Evolutionary conservation across 495 filamentous ascomycete genomes (phyloP).

Genomic region (Hyaloscypha bicolor): DNA sequence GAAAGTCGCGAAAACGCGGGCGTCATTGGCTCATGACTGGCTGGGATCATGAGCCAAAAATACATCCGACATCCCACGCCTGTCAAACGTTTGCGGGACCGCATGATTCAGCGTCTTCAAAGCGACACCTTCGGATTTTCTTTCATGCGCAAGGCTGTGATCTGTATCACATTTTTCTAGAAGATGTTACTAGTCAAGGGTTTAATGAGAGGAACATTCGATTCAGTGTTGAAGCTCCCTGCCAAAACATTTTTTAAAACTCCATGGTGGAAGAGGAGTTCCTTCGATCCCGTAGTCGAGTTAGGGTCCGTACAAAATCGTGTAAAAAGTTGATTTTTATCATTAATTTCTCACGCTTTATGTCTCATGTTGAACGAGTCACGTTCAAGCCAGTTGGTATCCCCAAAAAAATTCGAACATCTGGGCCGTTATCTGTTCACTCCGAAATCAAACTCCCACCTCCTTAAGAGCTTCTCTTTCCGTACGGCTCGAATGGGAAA

Average conservation of each 20-base stretch:
- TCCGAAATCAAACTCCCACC: background rate
- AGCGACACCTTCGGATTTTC: background rate
- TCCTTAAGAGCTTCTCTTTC: slow-evolving; percentile 60
- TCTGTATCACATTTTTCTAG: slow-evolving; percentile 7
- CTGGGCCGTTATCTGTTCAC: background rate
- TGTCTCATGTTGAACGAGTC: background rate
- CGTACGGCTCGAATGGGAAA: slow-evolving; percentile 76
- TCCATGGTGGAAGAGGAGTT: background rate
- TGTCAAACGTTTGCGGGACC: background rate
- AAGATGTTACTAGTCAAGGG: slow-evolving; percentile 5
- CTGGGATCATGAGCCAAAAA: background rate
- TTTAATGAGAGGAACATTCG: background rate
- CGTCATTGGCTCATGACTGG: background rate
- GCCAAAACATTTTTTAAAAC: background rate
- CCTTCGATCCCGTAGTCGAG: background rate
- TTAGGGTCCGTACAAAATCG: no score
- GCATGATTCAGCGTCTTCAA: background rate
- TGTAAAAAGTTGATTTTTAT: background rate
- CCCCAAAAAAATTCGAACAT: background rate
- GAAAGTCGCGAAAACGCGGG: slow-evolving; percentile 5
- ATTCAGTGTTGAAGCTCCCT: background rate
- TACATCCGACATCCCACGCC: background rate
- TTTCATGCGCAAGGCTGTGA: slow-evolving; percentile 1
- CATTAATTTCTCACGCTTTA: background rate
- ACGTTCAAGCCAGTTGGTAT: background rate